Percentiles rank a stretch among this genome's conserved stretches.
These are phyloP conservation scores for Zygoascus meyerae DNA, from an alignment of 1,139 yeast species.

Conservation along the genomic window DNA sequence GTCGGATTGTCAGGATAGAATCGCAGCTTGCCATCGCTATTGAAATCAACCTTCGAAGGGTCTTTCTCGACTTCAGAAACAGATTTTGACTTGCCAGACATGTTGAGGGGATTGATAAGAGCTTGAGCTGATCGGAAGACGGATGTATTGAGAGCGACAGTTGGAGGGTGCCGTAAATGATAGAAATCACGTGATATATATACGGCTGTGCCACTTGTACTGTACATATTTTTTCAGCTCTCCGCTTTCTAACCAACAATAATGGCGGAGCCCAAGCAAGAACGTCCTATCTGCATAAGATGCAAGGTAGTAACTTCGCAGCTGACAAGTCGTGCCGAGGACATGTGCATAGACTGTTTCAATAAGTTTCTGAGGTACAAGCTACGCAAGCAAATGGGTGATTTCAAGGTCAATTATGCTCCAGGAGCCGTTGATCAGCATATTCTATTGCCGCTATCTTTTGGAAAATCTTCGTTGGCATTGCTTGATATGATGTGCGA, in stretches of 20 bases:
- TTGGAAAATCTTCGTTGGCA: conserved; percentile 62
- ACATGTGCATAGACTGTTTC: conserved; percentile 65
- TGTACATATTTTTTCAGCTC: neutral
- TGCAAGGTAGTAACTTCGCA: conserved; percentile 48
- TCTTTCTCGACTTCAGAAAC: conserved; percentile 28
- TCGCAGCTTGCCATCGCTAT: conserved; percentile 49
- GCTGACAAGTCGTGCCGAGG: conserved; percentile 60
- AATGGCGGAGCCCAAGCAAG: neutral
- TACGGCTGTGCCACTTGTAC: neutral
- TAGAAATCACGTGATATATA: neutral
- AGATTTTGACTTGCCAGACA: no score
- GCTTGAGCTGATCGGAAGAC: neutral
- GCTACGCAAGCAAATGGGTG: conserved; percentile 76
- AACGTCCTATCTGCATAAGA: conserved; percentile 32
- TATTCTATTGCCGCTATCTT: conserved; percentile 56
- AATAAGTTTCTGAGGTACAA: conserved; percentile 66
- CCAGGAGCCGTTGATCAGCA: conserved; percentile 25
- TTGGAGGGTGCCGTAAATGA: neutral
- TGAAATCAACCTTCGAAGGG: conserved; percentile 51
- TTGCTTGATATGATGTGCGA: conserved; percentile 61
- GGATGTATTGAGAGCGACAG: neutral
- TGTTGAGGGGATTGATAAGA: no score
- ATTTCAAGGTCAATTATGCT: conserved; percentile 56
- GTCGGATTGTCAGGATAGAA: conserved; percentile 84
- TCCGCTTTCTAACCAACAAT: conserved; percentile 9